These are phyloP conservation scores for Erysiphe neolycopersici DNA, from an alignment of 2,329 filamentous ascomycete species.

Conservation along the genomic window DNA sequence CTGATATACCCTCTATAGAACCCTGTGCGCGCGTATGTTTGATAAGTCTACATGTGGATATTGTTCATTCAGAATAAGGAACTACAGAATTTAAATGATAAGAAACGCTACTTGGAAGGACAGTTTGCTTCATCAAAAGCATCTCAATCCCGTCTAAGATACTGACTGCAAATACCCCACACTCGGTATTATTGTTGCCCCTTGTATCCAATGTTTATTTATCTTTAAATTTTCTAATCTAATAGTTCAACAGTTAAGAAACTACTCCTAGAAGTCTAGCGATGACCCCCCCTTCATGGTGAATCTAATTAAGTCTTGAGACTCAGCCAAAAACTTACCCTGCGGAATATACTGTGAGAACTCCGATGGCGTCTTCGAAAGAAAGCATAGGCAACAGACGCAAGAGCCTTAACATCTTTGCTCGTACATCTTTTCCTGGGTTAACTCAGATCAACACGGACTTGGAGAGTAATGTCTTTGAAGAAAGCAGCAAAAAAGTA, in stretches of 20 bases:
- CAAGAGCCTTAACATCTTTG: slow-evolving; percentile 12
- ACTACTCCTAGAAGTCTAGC: background rate
- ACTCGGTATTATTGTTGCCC: background rate
- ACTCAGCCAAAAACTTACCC: background rate
- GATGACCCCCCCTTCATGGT: background rate
- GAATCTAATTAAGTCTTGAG: background rate
- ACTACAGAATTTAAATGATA: background rate
- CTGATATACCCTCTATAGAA: background rate
- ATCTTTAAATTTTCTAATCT: no score
- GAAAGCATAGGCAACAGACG: slow-evolving; percentile 6
- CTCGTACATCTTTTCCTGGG: slow-evolving; percentile 5
- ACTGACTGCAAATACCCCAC: background rate
- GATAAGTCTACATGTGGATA: background rate
- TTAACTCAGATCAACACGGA: slow-evolving; percentile 11
- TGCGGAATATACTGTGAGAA: background rate
- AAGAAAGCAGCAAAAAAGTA: slow-evolving; percentile 7
- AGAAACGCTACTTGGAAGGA: background rate
- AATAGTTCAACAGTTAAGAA: no score
- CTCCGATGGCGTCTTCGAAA: slow-evolving; percentile 9
- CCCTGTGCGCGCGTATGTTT: background rate
- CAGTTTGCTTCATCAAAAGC: background rate
- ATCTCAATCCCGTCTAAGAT: background rate
- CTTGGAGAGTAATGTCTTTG: slow-evolving; percentile 1
- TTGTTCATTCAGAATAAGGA: background rate
- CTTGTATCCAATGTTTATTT: no score